Base-by-base conservation (phyloP, 2,329 filamentous ascomycete species). In the Claviceps digitariae region DNA sequence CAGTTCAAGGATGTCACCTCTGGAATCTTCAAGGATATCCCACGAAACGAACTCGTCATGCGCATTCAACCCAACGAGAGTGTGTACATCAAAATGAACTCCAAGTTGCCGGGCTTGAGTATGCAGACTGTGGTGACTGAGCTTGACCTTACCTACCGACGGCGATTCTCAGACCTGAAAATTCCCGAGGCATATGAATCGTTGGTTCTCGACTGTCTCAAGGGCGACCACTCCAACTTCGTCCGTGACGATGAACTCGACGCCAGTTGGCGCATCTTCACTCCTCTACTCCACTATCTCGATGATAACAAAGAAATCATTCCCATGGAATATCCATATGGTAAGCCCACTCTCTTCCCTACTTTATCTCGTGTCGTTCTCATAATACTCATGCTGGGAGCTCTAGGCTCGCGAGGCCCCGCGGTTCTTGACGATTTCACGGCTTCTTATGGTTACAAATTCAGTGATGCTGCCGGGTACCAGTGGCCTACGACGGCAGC, bases 61-160 rank as follows among this genome's bases (percentile, higher is more conserved):
- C 90, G 93, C 61, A 95, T 98, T 60, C 93, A 98, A 77, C 93
- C 93, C 63, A 98, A 98, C 75, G 93, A 98, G 79, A 95, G 88
- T 68, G 90, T 98, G 61, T 98, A 98, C 76, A 95, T 97, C 72
- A 98, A 98, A 83, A 98, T 98, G 93, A 98, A 98, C 84, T 97
- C 91, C 31, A 98, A 98, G 79, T 79, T 98, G 55, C 94, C 93
- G 21, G 93, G 93, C 64, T 78, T 98, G 64, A 97, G 90, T 77
- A 98, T 97, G 90, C 93, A 98, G 78, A 98, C 93, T 13, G 93
- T 97, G 41, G 88, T 96, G 62, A 98, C 93, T 56, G 93, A 98
- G 76, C 86, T 98, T 56, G 93, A 98, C 67, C 82, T 98, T 61
- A 98, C 94, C 59, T 98, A 98, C 78, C 84, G 94, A 68, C 85